Evolutionary conservation across 2,329 filamentous ascomycete species (phyloP).

Genomic region (Cytospora piceae): DNA sequence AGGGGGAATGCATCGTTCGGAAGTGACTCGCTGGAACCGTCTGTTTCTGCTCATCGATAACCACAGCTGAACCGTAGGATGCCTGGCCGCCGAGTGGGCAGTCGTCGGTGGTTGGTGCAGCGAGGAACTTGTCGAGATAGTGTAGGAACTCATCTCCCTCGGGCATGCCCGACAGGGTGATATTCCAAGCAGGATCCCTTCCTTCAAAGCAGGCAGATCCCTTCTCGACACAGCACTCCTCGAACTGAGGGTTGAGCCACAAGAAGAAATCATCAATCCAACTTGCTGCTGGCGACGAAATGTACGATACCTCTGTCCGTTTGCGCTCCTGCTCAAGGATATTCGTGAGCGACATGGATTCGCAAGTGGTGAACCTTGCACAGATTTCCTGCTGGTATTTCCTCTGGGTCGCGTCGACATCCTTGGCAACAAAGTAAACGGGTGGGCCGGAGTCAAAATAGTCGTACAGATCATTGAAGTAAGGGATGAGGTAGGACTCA

Average conservation of each 20-base stretch:
- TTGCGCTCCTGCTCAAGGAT: conserved; percentile 94
- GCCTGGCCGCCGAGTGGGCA: conserved; percentile 90
- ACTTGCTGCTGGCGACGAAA: conserved; percentile 84
- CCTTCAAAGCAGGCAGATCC: conserved; percentile 77
- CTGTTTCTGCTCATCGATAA: conserved; percentile 69
- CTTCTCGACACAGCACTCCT: conserved; percentile 72
- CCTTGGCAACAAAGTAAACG: conserved; percentile 90
- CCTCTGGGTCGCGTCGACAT: conserved; percentile 77
- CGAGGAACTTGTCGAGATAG: conserved; percentile 83
- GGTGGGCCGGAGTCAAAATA: conserved; percentile 92
- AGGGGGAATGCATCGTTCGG: conserved; percentile 83
- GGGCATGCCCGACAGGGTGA: conserved; percentile 87
- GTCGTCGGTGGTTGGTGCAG: conserved; percentile 76
- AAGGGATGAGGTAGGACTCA: conserved; percentile 92
- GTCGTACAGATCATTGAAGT: conserved; percentile 93
- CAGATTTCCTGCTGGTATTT: conserved; percentile 83
- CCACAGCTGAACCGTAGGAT: conserved; percentile 81
- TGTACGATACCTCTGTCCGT: conserved; percentile 82
- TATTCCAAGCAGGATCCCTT: conserved; percentile 83
- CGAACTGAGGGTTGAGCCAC: conserved; percentile 89
- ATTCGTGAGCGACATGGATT: conserved; percentile 82
- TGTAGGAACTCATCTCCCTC: conserved; percentile 87
- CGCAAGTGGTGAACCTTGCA: conserved; percentile 86
- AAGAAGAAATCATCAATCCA: conserved; percentile 97
- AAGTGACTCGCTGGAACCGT: conserved; percentile 87